Percentiles rank a stretch among this genome's conserved stretches.
Evolutionary conservation across 768 basidiomycete species (phyloP).

Genomic region (Antrodiella citrinella): DNA sequence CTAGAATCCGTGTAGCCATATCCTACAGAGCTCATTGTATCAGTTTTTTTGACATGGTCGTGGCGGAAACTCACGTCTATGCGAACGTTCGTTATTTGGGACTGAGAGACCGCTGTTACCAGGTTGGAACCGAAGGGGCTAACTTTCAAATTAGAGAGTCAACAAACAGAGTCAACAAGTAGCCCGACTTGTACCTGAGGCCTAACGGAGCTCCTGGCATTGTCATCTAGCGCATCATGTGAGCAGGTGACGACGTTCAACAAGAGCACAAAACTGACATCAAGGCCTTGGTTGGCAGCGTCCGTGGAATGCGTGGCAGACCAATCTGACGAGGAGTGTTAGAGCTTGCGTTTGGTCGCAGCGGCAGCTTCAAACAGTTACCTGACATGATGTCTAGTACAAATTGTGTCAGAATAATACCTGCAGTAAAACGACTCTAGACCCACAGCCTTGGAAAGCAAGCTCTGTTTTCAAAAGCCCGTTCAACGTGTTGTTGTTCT

Average conservation of each 20-base stretch:
- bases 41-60: background rate
- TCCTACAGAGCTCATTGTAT: slow-evolving; percentile 31
- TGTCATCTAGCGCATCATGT: slow-evolving; percentile 5
- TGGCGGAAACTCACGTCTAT: slow-evolving; percentile 8
- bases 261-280: background rate
- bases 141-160: background rate
- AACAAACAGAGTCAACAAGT: background rate
- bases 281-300: slow-evolving; percentile 8
- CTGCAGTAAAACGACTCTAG: background rate
- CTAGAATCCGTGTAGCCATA: slow-evolving; percentile 67
- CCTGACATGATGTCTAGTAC: slow-evolving; percentile 10
- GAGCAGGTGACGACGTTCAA: background rate
- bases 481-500: slow-evolving; percentile 9
- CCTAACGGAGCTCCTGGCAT: slow-evolving; percentile 8
- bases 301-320: slow-evolving; percentile 9
- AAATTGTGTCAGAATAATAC: background rate
- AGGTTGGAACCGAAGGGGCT: slow-evolving; percentile 11
- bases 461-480: slow-evolving; percentile 9
- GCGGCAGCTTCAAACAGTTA: background rate
- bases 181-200: background rate
- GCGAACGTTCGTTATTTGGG: slow-evolving; percentile 8
- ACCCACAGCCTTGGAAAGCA: slow-evolving; percentile 12
- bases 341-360: background rate
- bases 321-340: slow-evolving; percentile 5
- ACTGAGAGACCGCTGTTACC: slow-evolving; percentile 7